Conservation (phyloP, 345 rosid genomes). For the Populus davidiana region DNA sequence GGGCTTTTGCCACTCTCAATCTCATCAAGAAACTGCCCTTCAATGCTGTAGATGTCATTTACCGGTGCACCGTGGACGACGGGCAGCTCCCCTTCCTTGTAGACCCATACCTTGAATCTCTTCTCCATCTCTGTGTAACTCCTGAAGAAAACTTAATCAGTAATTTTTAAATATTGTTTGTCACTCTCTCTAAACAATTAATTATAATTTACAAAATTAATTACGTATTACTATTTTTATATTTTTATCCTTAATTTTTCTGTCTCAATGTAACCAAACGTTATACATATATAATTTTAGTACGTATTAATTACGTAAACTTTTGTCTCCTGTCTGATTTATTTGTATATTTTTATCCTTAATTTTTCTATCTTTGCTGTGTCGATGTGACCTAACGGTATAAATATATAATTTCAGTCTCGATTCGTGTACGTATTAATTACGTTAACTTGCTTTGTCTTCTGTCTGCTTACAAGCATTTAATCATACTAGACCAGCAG, state of each 20-base stretch:
- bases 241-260: no score
- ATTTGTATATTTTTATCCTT: no score
- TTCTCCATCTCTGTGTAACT: constrained; percentile 63
- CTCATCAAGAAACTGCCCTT: constrained; percentile 60
- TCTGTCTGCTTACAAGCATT: not conserved
- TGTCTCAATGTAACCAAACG: no score
- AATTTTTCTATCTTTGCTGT: no score
- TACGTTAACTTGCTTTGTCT: no score
- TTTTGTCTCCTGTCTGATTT: no score
- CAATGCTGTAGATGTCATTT: constrained; percentile 48
- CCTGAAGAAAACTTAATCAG: constrained; percentile 16
- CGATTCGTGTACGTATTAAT: not conserved
- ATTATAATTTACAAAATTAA: no score
- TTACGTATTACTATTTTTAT: no score
- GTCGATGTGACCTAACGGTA: no score
- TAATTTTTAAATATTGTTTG: no score
- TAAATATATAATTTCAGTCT: not conserved
- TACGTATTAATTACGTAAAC: no score
- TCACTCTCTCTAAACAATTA: not conserved
- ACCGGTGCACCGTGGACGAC: constrained; percentile 48
- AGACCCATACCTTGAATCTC: constrained; percentile 56
- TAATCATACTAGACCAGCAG: not conserved
- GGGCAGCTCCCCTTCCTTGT: constrained; percentile 61
- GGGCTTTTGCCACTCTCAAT: constrained; percentile 35
- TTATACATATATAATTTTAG: no score